Base-by-base conservation (phyloP, 129 eudicot genomes). In the Chrysanthemum makinoi region DNA sequence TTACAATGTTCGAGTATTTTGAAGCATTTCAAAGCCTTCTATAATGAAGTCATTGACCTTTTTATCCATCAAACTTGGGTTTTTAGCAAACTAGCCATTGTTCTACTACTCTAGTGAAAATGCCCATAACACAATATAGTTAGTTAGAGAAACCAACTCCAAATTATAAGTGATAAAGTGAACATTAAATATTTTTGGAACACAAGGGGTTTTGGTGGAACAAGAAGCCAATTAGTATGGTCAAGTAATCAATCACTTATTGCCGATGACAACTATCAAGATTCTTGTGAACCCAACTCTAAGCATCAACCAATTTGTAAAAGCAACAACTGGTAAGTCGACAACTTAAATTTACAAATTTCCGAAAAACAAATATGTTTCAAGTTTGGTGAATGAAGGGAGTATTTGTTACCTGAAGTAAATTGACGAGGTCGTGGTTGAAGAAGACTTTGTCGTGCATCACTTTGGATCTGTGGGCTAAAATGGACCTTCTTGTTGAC, bases 401-500 rank as follows among this genome's bases (percentile, higher is more conserved):
- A 52, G 66, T 70, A 17, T 70, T 19, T 64, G 68, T 65, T 71
- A 87, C 98, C 97, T 80, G 96, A 77, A 86, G 97, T 84, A 75
- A 72, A 84, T 66, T 83, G 79, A 14, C 86, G 88, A 54, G 85
- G 76, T 69, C 86, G 85, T 76, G 82, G 76, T 68, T 85, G 97
- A 65, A 83, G 79, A 50, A 79, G 81, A 75, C 79, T 84, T 79
- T 94, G 93, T 69, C 86, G 77, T 72, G 80, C 77, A 75, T 87
- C 97, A 18, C 62, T 70, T 78, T 81, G 86, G 20, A 84, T 69
- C 47, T 77, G 86, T 52, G 99, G 97, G 77, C 91, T 87, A 77
- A 90, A 94, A 75, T 94, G 97, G 16, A 94, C 99, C 88, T 88
- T 94, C 83, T 94, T 94, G 84, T 72, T 85, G 80, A 84, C 81